Conservation (phyloP, 192 early-diverging fungal genomes). For the Lobosporangium transversale region DNA sequence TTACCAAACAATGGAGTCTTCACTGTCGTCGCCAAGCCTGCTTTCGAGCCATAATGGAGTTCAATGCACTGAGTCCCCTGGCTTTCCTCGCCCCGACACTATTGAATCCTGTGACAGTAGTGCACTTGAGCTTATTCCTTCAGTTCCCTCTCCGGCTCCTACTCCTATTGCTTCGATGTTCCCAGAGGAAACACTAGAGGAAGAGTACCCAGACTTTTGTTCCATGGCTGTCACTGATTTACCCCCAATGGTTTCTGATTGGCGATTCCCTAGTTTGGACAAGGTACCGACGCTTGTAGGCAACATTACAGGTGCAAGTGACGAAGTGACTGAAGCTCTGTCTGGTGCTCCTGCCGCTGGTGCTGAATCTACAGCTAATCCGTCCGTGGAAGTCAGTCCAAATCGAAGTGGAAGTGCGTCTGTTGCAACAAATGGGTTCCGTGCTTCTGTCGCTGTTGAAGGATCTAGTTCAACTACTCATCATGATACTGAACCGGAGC, state of each 20-base stretch:
- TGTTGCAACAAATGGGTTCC: no score
- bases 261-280: background rate
- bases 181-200: background rate
- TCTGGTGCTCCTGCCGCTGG: background rate
- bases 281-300: background rate
- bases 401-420: no score
- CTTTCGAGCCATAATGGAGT: background rate
- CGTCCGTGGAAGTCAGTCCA: no score
- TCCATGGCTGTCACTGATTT: background rate
- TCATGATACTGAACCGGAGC: background rate
- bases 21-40: background rate
- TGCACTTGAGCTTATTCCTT: no score
- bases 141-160: background rate
- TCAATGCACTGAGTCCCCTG: background rate
- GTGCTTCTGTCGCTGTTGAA: no score
- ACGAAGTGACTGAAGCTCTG: no score
- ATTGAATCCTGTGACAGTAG: no score
- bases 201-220: background rate
- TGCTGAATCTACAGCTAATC: background rate
- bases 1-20: conserved; percentile 3
- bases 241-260: background rate
- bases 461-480: background rate
- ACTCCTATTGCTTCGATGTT: background rate
- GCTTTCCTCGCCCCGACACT: background rate
- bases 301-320: background rate